phyloP scores from a whole-genome alignment of 2,329 filamentous ascomycete species.

The Leptographium flavum region DNA sequence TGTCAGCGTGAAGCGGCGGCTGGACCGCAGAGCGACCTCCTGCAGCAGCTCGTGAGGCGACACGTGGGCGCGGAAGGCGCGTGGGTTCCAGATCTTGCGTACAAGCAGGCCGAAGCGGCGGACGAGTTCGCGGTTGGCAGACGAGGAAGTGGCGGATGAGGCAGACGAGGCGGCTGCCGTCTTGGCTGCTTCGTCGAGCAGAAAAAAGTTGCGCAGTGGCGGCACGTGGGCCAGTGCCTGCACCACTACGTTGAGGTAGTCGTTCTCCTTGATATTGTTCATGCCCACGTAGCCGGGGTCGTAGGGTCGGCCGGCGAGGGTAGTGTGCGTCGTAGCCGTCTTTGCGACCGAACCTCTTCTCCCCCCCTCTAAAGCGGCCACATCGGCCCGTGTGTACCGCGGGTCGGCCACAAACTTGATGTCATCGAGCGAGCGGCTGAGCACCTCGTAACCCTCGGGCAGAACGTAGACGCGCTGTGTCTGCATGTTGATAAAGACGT shows the following conservation, averaged over 20 bases:
- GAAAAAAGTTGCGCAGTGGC: slow-evolving; percentile 80
- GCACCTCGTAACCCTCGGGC: slow-evolving; percentile 93
- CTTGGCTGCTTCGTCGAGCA: slow-evolving; percentile 63
- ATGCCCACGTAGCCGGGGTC: slow-evolving; percentile 91
- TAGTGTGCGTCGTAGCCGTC: slow-evolving; percentile 21
- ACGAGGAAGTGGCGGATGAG: background rate
- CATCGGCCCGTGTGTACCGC: slow-evolving; percentile 65
- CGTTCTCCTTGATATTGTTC: slow-evolving; percentile 99
- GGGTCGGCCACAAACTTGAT: slow-evolving; percentile 98
- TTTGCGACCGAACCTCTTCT: background rate
- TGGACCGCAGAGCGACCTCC: slow-evolving; percentile 79
- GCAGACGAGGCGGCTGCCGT: background rate
- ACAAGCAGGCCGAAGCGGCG: slow-evolving; percentile 80
- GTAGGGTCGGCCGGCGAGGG: slow-evolving; percentile 72
- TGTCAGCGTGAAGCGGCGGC: slow-evolving; percentile 83
- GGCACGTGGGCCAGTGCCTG: slow-evolving; percentile 83
- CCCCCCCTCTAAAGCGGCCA: slow-evolving; percentile 58
- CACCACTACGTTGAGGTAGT: slow-evolving; percentile 92
- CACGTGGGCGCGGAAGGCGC: slow-evolving; percentile 91
- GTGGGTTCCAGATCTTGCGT: slow-evolving; percentile 95
- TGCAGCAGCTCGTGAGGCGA: slow-evolving; percentile 95
- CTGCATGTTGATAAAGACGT: slow-evolving; percentile 97
- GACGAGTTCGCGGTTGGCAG: slow-evolving; percentile 58
- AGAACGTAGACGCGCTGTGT: slow-evolving; percentile 83
- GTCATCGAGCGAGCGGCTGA: slow-evolving; percentile 86